Evolutionary conservation across 1,139 yeast species (phyloP), one percentile per base, ranked within the genome.

Genomic region (Taiozyma sp.): DNA sequence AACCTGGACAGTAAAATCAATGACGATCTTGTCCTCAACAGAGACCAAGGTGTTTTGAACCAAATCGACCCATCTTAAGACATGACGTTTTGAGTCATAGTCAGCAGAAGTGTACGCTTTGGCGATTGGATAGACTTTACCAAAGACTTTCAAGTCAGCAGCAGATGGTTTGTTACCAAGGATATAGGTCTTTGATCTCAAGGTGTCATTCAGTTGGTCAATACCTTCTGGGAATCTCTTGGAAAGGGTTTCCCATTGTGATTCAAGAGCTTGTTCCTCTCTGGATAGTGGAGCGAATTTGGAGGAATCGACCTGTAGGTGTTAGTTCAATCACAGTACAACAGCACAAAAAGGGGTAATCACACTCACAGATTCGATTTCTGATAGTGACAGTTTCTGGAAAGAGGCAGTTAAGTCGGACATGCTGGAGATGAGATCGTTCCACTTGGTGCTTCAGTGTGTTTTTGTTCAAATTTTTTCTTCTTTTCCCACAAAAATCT

Each of bases 31-130:
- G 37, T 76, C 76, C 39, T 68, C 73, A 49, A 73, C 79, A 50
- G 71, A 73, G 43, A 82, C 76, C 35, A 73, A 59, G 30, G 81
- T 74, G 66, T 83, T 80, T 73, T 93, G 98, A 56, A 93, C 72
- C 62, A 88, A 79, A 63, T 90, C 97, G 26, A 80, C 80, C 97
- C 98, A 93, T 77, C 98, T 85, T 56, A 89, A 73, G 55, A 90
- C 75, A 69, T 91, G 98, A 77, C 97, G 87, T 53, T 83, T 81
- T 43, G 81, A 83, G 37, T 73, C 71, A 43, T 80, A 68, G 39
- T 71, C 72, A 28, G 67, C 59, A 21, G 66, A 53, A 24, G 75
- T 69, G 80, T 89, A 80, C 54, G 74, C 70, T 53, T 74, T 70
- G 37, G 87, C 81, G 52, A 79, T 58, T 47, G 90, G 86, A 60